Conservation (phyloP, 768 basidiomycete species). For the Saitozyma podzolica region DNA sequence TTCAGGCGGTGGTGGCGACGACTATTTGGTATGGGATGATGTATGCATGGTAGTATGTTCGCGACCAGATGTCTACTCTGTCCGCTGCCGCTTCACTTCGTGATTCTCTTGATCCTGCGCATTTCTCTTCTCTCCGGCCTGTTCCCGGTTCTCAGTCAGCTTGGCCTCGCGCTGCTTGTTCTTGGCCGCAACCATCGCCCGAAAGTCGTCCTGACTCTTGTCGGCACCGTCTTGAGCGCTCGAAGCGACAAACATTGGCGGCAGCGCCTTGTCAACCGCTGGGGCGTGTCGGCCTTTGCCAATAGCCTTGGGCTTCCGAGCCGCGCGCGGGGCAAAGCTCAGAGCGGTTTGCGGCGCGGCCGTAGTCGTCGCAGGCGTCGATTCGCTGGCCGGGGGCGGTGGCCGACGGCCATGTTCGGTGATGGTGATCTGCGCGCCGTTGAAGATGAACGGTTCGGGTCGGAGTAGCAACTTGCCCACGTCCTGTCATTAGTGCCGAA, state of each 20-base stretch:
- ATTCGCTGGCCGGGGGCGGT: slow-evolving; percentile 1
- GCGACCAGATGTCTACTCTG: not conserved
- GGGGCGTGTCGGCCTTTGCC: slow-evolving; percentile 59
- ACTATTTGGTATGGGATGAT: slow-evolving; percentile 56
- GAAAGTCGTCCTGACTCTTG: slow-evolving; percentile 74
- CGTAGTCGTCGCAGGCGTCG: not conserved
- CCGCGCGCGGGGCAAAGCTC: slow-evolving; percentile 31
- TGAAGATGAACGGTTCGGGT: slow-evolving; percentile 70
- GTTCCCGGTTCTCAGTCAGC: slow-evolving; percentile 12
- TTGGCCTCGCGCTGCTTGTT: slow-evolving; percentile 39
- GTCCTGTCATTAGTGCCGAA: slow-evolving; percentile 64
- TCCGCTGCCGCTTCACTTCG: slow-evolving; percentile 4
- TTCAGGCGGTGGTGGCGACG: slow-evolving; percentile 77
- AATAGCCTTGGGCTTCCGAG: slow-evolving; percentile 25
- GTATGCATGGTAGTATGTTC: slow-evolving; percentile 7
- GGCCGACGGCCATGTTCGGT: slow-evolving; percentile 13
- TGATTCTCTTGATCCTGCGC: slow-evolving; percentile 19
- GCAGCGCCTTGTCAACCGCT: slow-evolving; percentile 7
- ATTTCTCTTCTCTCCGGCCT: slow-evolving; percentile 11
- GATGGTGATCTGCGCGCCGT: slow-evolving; percentile 63
- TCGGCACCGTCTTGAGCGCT: not conserved
- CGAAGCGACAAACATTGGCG: slow-evolving; percentile 8
- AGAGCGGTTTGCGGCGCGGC: slow-evolving; percentile 4
- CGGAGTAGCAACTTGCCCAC: slow-evolving; percentile 75
- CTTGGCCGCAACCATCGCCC: slow-evolving; percentile 66